Evolutionary conservation across 2,329 filamentous ascomycete genomes (phyloP).

Genomic region (Exophiala mesophila): DNA sequence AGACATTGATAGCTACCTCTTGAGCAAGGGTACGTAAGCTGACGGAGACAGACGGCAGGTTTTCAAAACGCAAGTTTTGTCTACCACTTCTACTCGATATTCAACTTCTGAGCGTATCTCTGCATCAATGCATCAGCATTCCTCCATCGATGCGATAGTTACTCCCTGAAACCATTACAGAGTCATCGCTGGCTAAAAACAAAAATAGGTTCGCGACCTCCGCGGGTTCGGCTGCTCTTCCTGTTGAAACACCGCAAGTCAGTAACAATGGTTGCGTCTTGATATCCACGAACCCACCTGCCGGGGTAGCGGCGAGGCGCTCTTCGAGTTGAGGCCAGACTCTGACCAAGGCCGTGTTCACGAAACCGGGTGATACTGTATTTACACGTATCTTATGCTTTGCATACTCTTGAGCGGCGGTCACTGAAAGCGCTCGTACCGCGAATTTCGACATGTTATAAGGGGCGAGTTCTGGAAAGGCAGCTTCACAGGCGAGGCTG

Average conservation of each 20-base stretch:
- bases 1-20: no score
- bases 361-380: constrained; percentile 47
- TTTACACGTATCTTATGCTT: constrained; percentile 34
- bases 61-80: no score
- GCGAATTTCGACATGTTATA: constrained; percentile 42
- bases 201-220: constrained; percentile 68
- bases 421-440: constrained; percentile 41
- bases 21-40: no score
- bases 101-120: constrained; percentile 31
- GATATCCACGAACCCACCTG: constrained; percentile 34
- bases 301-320: constrained; percentile 8
- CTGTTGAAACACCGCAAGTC: constrained; percentile 39
- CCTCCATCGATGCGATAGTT: constrained; percentile 15
- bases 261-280: no score
- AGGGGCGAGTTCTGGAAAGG: constrained; percentile 35
- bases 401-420: constrained; percentile 32
- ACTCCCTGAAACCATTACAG: constrained; percentile 12
- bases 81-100: constrained; percentile 45
- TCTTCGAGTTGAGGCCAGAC: constrained; percentile 5
- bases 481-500: constrained; percentile 34
- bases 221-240: constrained; percentile 38
- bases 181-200: constrained; percentile 65
- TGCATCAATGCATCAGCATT: constrained; percentile 12
- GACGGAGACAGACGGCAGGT: no score
- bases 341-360: constrained; percentile 22